Conservation (phyloP, 2,329 filamentous ascomycete species). For the Fusarium coffeatum region DNA sequence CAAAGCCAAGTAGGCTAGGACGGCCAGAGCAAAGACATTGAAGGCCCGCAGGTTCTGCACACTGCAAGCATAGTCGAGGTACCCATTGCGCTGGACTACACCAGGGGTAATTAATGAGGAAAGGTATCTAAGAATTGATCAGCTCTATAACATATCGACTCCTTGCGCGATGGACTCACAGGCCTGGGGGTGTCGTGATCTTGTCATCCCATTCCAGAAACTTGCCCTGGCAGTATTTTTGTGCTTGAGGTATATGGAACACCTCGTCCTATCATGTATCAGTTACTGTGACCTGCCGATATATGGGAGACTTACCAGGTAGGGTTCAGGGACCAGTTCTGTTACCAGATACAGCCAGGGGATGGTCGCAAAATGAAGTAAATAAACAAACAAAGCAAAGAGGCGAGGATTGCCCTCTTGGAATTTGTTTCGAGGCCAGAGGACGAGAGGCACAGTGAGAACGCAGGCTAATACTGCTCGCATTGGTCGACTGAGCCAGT, state of each 20-base stretch:
- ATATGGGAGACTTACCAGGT: slow-evolving; percentile 57
- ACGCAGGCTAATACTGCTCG: not conserved
- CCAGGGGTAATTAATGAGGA: slow-evolving; percentile 53
- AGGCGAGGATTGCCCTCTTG: not conserved
- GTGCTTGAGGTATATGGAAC: slow-evolving; percentile 91
- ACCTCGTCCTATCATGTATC: slow-evolving; percentile 75
- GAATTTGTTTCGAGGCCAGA: slow-evolving; percentile 17
- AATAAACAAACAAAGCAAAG: slow-evolving; percentile 26
- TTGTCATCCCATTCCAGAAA: slow-evolving; percentile 92
- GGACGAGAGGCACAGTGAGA: slow-evolving; percentile 19
- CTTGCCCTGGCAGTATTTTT: slow-evolving; percentile 81
- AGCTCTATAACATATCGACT: not conserved
- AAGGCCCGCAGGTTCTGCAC: slow-evolving; percentile 58
- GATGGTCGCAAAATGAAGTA: slow-evolving; percentile 35
- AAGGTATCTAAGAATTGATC: slow-evolving; percentile 55
- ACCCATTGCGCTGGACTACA: slow-evolving; percentile 19
- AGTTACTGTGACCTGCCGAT: slow-evolving; percentile 8
- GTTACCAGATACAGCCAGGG: slow-evolving; percentile 45
- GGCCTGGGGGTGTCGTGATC: slow-evolving; percentile 93
- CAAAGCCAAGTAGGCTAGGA: slow-evolving; percentile 60
- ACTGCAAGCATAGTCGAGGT: slow-evolving; percentile 43
- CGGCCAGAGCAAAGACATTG: slow-evolving; percentile 57
- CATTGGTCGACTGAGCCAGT: not conserved
- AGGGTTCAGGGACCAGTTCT: slow-evolving; percentile 61
- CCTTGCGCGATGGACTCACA: slow-evolving; percentile 61